A percentile compares a stretch with the other conserved stretches of the same genome.
Evolutionary conservation across 2,329 filamentous ascomycete genomes (phyloP).

Genomic region (Sporothrix brunneoviolacea): DNA sequence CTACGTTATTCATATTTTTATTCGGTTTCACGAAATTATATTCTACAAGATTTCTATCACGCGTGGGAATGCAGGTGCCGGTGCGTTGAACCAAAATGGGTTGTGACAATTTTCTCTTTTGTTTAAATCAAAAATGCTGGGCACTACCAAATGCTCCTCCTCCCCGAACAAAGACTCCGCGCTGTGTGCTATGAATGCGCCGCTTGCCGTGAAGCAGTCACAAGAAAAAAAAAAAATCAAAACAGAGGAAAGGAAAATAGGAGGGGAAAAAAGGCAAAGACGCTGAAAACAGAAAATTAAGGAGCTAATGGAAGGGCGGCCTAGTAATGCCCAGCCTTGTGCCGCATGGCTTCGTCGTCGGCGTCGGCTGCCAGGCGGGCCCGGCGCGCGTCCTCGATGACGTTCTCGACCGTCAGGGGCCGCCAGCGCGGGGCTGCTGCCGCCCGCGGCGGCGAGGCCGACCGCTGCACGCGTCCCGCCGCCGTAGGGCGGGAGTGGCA

Average conservation of each 20-base stretch:
- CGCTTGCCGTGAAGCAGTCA: neutral
- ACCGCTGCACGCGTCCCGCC: neutral
- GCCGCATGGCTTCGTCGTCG: constrained; percentile 38
- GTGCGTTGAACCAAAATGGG: no score
- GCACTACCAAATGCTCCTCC: no score
- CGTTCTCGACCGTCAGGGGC: constrained; percentile 40
- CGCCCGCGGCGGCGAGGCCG: neutral
- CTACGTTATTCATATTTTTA: no score
- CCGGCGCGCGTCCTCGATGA: constrained; percentile 36
- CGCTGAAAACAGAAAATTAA: neutral
- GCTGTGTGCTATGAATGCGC: no score
- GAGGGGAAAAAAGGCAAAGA: neutral
- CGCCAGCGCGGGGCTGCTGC: neutral
- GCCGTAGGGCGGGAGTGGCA: neutral
- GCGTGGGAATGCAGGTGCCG: no score
- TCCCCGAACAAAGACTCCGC: no score
- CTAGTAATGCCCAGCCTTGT: constrained; percentile 33
- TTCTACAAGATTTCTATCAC: no score
- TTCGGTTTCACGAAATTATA: no score
- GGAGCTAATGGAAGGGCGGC: neutral
- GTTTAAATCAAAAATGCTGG: no score
- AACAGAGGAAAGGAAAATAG: neutral
- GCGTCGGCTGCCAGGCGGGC: constrained; percentile 34
- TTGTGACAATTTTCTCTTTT: no score
- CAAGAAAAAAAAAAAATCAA: neutral